A percentile compares a stretch with the other conserved stretches of the same genome.
Evolutionary conservation across 352 stramenopile species (phyloP).

Genomic region (Globisporangium canariense): DNA sequence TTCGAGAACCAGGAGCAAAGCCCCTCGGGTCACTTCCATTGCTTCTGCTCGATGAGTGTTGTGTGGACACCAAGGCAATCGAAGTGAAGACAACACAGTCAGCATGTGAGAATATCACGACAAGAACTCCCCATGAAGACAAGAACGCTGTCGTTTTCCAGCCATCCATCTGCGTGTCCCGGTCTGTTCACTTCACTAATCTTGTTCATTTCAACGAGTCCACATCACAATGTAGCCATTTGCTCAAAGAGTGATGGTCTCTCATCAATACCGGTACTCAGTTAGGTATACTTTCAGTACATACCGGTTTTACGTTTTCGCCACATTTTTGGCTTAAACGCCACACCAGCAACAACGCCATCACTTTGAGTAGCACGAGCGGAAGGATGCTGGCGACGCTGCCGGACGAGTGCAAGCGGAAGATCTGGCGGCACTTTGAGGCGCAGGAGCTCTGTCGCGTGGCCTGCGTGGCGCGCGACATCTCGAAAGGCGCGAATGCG

Average conservation of each 20-base stretch:
- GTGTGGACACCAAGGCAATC: background rate
- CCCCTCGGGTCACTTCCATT: background rate
- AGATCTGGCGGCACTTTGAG: conserved; percentile 51
- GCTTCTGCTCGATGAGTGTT: background rate
- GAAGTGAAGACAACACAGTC: too few species aligned
- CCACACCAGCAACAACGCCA: too few species aligned
- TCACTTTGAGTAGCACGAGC: background rate
- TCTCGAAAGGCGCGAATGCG: conserved; percentile 32
- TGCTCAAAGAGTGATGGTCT: background rate
- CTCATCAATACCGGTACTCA: background rate
- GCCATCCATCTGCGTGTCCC: background rate
- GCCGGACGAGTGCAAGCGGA: conserved; percentile 60
- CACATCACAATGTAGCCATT: background rate
- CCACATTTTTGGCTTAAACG: too few species aligned
- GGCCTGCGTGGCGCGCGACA: conserved; percentile 27
- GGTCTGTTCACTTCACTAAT: too few species aligned
- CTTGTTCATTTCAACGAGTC: background rate
- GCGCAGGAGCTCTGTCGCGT: conserved; percentile 52
- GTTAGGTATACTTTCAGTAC: background rate
- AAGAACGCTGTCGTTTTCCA: background rate
- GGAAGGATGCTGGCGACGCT: conserved; percentile 39
- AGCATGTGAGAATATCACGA: too few species aligned
- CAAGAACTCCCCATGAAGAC: too few species aligned
- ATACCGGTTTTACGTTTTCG: background rate
- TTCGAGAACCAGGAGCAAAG: background rate